Conservation (phyloP, 306 rosid genomes). For the Sophora flavescens region DNA sequence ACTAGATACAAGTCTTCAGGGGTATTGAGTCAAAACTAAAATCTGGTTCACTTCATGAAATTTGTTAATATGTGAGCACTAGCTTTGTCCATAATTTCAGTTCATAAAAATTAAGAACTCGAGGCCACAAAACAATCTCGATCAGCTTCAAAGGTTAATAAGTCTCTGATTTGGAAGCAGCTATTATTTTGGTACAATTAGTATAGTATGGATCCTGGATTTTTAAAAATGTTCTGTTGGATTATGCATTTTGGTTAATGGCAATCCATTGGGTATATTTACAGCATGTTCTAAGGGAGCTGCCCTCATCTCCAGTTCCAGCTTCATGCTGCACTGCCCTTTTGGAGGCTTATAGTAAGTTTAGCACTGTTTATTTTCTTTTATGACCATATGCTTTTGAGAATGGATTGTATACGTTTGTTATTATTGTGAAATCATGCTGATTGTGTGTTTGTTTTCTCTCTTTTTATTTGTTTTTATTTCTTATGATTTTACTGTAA, state of each 20-base stretch:
- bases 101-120: neutral
- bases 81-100: neutral
- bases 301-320: constrained; percentile 99
- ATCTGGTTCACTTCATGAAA: neutral
- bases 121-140: constrained; percentile 4
- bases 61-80: neutral
- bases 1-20: neutral
- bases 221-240: constrained; percentile 21
- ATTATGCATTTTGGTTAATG: constrained; percentile 39
- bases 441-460: neutral
- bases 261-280: constrained; percentile 41
- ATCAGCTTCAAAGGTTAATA: constrained; percentile 6
- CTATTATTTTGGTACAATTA: neutral
- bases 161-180: constrained; percentile 27
- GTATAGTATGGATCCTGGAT: constrained; percentile 12
- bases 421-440: constrained; percentile 18
- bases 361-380: constrained; percentile 31
- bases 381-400: constrained; percentile 24
- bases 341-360: constrained; percentile 98
- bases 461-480: neutral
- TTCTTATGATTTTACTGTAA: neutral
- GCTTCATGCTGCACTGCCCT: constrained; percentile 98
- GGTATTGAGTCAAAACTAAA: neutral
- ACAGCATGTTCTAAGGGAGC: constrained; percentile 97
- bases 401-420: constrained; percentile 18